Evolutionary conservation across 73 alveolate species (phyloP), one percentile per base, ranked within the genome.

Genomic region (Paraurostyla sp.): DNA sequence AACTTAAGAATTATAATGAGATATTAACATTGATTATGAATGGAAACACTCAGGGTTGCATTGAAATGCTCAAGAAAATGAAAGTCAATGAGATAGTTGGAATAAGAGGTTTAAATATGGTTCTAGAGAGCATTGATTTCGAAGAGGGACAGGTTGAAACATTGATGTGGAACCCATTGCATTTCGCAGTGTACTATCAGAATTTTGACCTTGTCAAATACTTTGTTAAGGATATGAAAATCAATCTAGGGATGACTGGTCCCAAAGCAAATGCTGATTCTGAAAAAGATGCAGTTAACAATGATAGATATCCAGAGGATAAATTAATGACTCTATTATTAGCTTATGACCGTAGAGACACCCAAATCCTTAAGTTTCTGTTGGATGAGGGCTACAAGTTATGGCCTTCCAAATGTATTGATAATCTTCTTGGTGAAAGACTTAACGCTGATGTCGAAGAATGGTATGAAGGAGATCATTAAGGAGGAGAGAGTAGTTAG

Each of bases 101-200:
- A 22, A 59, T 81, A 1, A 57, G 91, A 81, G 91, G 91, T 46
- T 58, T 81, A 23, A 60, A 59, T 35, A 27, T 29, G 69, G n/a
- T 68, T 7, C 40, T 81, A 18, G 63, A 56, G 11, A 51, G 33
- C 20, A 40, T 57, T 6, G 82, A 40, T 20, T 52, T 56, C 29
- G 76, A 62, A 20, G 30, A 49, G 15, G 84, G 76, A n/a, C 15
- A 22, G 38, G 60, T 63, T 15, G 82, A 63, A 29, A 83, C 84
- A 2, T 2, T 6, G 23, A 63, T 83, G 84, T 83, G 92, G 92
- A 65, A 65, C 57, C 91, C 91, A 6, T 30, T 81, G 33, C 91
- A 81, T 65, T 83, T 83, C 22, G 92, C 85, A 11, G 69, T 83
- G 40, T 63, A 56, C 92, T 42, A 83, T 45, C 51, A 48, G 54